phyloP scores from a whole-genome alignment of 2,329 filamentous ascomycete species.

The Cladosporium halotolerans region DNA sequence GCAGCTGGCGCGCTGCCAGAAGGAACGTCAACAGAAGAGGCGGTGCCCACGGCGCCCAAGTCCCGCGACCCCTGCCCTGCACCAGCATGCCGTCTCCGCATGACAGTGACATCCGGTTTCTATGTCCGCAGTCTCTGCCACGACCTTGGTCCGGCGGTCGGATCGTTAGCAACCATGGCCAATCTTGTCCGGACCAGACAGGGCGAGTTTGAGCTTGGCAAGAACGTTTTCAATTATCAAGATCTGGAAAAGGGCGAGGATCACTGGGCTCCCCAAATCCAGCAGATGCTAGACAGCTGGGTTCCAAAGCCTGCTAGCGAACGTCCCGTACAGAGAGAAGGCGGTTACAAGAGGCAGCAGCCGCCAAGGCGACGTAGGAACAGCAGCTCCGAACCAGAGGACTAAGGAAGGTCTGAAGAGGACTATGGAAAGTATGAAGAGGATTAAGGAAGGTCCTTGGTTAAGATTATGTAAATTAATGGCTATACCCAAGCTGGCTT shows the following conservation, averaged over 20 bases:
- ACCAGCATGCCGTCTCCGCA: constrained; percentile 73
- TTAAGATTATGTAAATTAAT: too few relatives aligned
- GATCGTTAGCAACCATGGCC: constrained; percentile 79
- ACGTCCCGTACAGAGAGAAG: constrained; percentile 8
- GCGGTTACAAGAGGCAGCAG: not conserved
- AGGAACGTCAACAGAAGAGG: constrained; percentile 3
- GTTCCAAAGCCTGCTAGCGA: not conserved
- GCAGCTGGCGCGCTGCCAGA: constrained; percentile 12
- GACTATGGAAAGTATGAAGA: too few relatives aligned
- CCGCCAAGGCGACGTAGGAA: constrained; percentile 4
- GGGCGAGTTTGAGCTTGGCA: constrained; percentile 67
- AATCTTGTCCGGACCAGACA: constrained; percentile 75
- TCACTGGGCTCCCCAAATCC: constrained; percentile 73
- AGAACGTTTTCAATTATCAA: constrained; percentile 71
- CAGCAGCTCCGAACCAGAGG: constrained; percentile 9
- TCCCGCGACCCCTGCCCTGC: constrained; percentile 34
- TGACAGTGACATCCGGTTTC: constrained; percentile 93
- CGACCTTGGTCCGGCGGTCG: constrained; percentile 77
- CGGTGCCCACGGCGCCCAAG: constrained; percentile 3
- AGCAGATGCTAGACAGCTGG: constrained; percentile 49
- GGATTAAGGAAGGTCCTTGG: too few relatives aligned
- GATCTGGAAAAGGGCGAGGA: constrained; percentile 71
- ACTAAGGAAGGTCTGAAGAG: not conserved
- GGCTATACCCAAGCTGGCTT: too few relatives aligned
- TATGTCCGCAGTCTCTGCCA: constrained; percentile 93